A percentile compares a stretch with the other conserved stretches of the same genome.
Conservation (phyloP, 2,329 filamentous ascomycete genomes). For the Aspergillus sp. region DNA sequence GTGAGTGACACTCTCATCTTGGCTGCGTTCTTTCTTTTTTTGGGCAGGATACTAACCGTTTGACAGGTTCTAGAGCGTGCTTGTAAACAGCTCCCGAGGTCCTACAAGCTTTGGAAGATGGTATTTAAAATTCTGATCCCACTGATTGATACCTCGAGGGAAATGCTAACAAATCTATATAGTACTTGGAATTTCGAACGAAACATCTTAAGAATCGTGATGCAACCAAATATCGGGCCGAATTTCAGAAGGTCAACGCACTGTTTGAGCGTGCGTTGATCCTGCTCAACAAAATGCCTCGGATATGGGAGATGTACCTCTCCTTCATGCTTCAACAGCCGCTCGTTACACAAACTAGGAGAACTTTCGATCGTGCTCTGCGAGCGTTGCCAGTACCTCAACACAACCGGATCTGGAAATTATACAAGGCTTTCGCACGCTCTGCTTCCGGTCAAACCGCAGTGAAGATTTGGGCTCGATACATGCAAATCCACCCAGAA, state of each 20-base stretch:
- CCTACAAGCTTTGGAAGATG: slow-evolving; percentile 98
- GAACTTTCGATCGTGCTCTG: slow-evolving; percentile 87
- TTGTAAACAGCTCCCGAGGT: slow-evolving; percentile 83
- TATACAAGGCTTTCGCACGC: slow-evolving; percentile 88
- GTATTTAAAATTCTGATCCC: slow-evolving; percentile 44
- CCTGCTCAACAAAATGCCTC: slow-evolving; percentile 96
- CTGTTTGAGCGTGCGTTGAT: slow-evolving; percentile 92
- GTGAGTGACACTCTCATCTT: slow-evolving; percentile 38
- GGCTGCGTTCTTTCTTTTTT: neutral
- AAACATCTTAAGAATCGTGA: slow-evolving; percentile 82
- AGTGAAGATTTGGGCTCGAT: slow-evolving; percentile 89
- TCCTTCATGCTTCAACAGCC: slow-evolving; percentile 87
- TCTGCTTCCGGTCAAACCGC: slow-evolving; percentile 88
- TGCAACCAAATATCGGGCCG: slow-evolving; percentile 71
- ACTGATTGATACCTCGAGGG: slow-evolving; percentile 12
- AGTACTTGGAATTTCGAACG: slow-evolving; percentile 83
- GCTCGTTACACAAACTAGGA: slow-evolving; percentile 80
- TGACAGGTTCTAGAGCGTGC: slow-evolving; percentile 77
- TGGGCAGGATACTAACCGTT: slow-evolving; percentile 2
- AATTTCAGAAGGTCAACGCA: slow-evolving; percentile 91
- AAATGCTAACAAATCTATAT: slow-evolving; percentile 20
- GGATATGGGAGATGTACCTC: slow-evolving; percentile 97
- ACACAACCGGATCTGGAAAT: slow-evolving; percentile 90
- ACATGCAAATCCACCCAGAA: slow-evolving; percentile 96
- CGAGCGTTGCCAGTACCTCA: slow-evolving; percentile 91